Evolutionary conservation across 108 stramenopile species (phyloP).

Genomic region (Skeletonema tropicum): DNA sequence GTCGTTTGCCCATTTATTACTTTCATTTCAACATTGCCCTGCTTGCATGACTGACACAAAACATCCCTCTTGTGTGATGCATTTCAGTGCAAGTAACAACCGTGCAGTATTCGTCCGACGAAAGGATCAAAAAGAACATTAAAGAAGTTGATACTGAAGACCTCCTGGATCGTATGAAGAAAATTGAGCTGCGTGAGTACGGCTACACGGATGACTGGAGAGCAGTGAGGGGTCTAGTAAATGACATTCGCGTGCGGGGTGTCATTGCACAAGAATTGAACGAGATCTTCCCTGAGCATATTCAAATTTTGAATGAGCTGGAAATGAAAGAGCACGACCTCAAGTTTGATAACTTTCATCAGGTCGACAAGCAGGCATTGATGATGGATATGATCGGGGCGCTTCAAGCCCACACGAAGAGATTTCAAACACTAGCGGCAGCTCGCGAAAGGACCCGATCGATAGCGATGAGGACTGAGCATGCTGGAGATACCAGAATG

Average conservation of each 20-base stretch:
- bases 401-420: conserved; percentile 51
- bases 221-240: conserved; percentile 34
- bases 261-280: conserved; percentile 81
- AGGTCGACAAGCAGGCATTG: conserved; percentile 68
- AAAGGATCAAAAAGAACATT: conserved; percentile 72
- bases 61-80: neutral
- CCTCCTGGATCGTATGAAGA: conserved; percentile 66
- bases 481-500: conserved; percentile 7
- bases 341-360: conserved; percentile 54
- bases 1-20: neutral
- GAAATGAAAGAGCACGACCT: conserved; percentile 57
- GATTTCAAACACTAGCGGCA: conserved; percentile 37
- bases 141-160: conserved; percentile 58
- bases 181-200: conserved; percentile 65
- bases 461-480: conserved; percentile 18
- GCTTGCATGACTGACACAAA: neutral
- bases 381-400: conserved; percentile 63
- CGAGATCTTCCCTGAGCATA: conserved; percentile 80
- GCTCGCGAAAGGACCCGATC: conserved; percentile 14
- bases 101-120: conserved; percentile 64
- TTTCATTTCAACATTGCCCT: neutral
- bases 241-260: conserved; percentile 60
- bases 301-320: conserved; percentile 57
- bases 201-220: conserved; percentile 79
- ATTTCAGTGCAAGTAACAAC: conserved; percentile 55